Conservation (phyloP, 805 yeast genomes). For the Myxozyma udenii region DNA sequence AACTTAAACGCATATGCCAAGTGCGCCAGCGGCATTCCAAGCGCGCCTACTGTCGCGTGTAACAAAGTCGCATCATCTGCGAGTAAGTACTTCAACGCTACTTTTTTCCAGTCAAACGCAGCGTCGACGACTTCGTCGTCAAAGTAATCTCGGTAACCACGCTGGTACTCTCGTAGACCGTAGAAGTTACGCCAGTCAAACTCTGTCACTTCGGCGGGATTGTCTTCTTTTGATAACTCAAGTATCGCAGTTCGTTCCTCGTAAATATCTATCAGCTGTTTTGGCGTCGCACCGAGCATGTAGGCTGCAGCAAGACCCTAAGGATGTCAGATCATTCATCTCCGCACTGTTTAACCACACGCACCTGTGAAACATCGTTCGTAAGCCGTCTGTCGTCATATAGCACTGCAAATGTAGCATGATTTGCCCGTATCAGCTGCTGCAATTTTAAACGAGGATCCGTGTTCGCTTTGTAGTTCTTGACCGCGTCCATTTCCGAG, state of each 20-base stretch:
- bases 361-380: conserved; percentile 37
- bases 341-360: neutral
- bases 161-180: conserved; percentile 38
- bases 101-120: conserved; percentile 37
- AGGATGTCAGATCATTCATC: neutral
- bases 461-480: neutral
- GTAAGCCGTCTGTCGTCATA: conserved; percentile 35
- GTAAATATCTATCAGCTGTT: conserved; percentile 34
- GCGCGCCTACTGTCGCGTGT: conserved; percentile 32
- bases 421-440: conserved; percentile 37
- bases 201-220: conserved; percentile 41
- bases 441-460: conserved; percentile 30
- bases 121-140: conserved; percentile 39
- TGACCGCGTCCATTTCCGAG: neutral
- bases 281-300: conserved; percentile 40
- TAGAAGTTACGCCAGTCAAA: conserved; percentile 36
- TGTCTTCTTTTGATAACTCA: conserved; percentile 41
- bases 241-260: conserved; percentile 33
- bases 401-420: conserved; percentile 35
- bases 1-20: conserved; percentile 38
- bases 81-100: conserved; percentile 33
- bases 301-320: conserved; percentile 38
- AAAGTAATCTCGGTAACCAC: conserved; percentile 42
- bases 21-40: neutral
- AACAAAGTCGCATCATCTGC: conserved; percentile 25